Evolutionary conservation across 345 rosid genomes (phyloP), one percentile per base, ranked within the genome.

Genomic region (Euphorbia lathyris): DNA sequence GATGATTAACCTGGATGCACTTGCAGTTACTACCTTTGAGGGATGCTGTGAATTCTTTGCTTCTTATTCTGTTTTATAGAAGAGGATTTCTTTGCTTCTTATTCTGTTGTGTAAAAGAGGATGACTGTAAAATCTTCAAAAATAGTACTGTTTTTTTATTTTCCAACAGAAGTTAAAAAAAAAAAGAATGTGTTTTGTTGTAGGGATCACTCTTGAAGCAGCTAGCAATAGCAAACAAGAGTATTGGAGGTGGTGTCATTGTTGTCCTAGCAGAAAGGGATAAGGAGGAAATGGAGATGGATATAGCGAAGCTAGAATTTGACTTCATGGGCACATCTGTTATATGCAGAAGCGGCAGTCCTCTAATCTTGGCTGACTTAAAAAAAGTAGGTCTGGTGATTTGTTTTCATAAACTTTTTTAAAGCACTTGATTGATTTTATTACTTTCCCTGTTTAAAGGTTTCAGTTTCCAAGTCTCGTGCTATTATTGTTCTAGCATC

Each of bases 131-230:
- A 40, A 63, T 55, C 26, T 29, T 51, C 19, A 16, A 38, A 12
- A 63, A 19, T 51, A 36, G n/a, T 29, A 7, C 3, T 26, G 25
- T 4, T 7, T 4, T 7, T 12, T 40, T 29, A 16, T 17, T n/a
- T 71, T 27, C 58, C 63, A 53, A 26, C 22, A 61, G n/a, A 16
- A 55, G 45, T 58, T 30, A 55, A 67, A 50, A 22, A 50, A 19
- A 50, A 72, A 57, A 64, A 65, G 19, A 65, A 27, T 26, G 10
- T 69, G 53, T 56, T 58, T 72, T 68, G 56, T 68, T 81, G 73
- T 76, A 93, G 96, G 98, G 98, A 27, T 93, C 98, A 27, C 92
- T 93, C 70, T 74, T 93, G 83, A 92, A 90, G 90, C 96, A 92
- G 79, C 80, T 92, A 69, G 98, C 96, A 48, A 91, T 90, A 78